These are phyloP conservation scores for Calocera viscosa DNA, from an alignment of 768 basidiomycete species.

Conservation along the genomic window DNA sequence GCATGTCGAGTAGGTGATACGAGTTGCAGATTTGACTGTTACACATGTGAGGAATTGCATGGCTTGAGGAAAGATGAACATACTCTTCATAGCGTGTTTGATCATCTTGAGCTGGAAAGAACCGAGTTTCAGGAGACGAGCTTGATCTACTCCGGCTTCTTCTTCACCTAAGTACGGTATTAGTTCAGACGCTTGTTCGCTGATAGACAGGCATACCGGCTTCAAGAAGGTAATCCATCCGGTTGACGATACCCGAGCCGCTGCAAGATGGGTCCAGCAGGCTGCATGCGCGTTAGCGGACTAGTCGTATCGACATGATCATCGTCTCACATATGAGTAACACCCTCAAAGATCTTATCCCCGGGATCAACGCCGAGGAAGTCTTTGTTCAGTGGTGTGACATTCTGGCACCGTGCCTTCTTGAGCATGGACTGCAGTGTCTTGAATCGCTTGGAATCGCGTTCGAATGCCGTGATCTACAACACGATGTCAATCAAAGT, in stretches of 20 bases:
- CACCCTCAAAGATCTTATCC: slow-evolving; percentile 47
- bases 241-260: slow-evolving; percentile 83
- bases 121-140: slow-evolving; percentile 70
- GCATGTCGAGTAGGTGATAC: slow-evolving; percentile 97
- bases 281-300: slow-evolving; percentile 30
- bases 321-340: slow-evolving; percentile 71
- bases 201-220: slow-evolving; percentile 37
- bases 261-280: slow-evolving; percentile 94
- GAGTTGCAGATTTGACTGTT: slow-evolving; percentile 59
- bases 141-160: slow-evolving; percentile 36
- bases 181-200: neutral
- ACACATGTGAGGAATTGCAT: slow-evolving; percentile 3
- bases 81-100: slow-evolving; percentile 90
- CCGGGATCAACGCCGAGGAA: slow-evolving; percentile 68
- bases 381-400: slow-evolving; percentile 60
- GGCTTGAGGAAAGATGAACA: slow-evolving; percentile 20
- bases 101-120: slow-evolving; percentile 85
- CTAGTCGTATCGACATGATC: neutral
- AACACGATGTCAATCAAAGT: neutral
- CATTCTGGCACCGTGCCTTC: slow-evolving; percentile 75
- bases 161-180: slow-evolving; percentile 29
- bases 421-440: slow-evolving; percentile 76
- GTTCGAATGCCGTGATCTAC: slow-evolving; percentile 70
- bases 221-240: slow-evolving; percentile 71
- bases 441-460: slow-evolving; percentile 64